phyloP scores from a whole-genome alignment of 345 rosid genomes.

The Theobroma cacao region DNA sequence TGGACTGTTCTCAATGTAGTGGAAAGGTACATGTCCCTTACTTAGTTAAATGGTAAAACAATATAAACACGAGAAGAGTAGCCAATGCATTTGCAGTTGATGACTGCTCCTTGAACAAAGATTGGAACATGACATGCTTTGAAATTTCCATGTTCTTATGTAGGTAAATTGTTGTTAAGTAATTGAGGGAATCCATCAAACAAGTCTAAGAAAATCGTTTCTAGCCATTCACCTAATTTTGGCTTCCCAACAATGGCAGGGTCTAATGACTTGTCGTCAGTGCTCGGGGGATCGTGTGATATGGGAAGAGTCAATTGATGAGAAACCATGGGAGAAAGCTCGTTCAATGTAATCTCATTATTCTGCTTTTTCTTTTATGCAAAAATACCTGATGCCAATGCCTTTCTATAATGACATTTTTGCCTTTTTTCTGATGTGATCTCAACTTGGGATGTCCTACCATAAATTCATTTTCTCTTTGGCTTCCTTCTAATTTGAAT shows the following conservation, averaged over 20 bases:
- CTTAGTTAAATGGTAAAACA: background rate
- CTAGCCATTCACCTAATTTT: background rate
- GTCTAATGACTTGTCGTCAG: constrained; percentile 69
- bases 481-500: background rate
- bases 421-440: background rate
- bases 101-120: background rate
- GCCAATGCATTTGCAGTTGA: background rate
- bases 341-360: constrained; percentile 57
- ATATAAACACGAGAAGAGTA: background rate
- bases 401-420: background rate
- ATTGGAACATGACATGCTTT: constrained; percentile 2
- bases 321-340: constrained; percentile 94
- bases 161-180: background rate
- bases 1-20: constrained; percentile 68
- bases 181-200: background rate
- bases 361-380: background rate
- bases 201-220: background rate
- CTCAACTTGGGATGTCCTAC: background rate
- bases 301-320: constrained; percentile 96
- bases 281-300: constrained; percentile 90
- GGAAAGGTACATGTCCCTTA: constrained; percentile 57
- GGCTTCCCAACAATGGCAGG: constrained; percentile 37
- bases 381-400: background rate
- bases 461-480: background rate
- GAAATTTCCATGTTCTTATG: background rate